phyloP scores from a whole-genome alignment of 805 yeast species.

The Brettanomyces naardenensis region DNA sequence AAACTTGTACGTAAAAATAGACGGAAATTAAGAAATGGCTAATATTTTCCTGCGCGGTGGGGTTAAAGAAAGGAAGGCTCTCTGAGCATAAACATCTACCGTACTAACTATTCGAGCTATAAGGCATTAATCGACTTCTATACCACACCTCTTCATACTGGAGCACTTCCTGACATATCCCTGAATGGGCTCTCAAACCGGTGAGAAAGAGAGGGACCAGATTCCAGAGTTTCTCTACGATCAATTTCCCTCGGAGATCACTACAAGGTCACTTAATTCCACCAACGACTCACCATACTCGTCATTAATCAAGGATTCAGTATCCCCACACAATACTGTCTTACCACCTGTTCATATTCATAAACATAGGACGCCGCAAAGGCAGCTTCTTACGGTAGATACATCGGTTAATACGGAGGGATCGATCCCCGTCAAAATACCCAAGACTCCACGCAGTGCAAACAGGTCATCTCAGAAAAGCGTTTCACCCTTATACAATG shows the following conservation, averaged over 20 bases:
- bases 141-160: too few species aligned
- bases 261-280: constrained; percentile 14
- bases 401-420: neutral
- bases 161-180: too few species aligned
- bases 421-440: neutral
- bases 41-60: too few species aligned
- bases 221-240: constrained; percentile 24
- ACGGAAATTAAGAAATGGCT: too few species aligned
- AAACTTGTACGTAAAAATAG: too few species aligned
- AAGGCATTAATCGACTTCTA: too few species aligned
- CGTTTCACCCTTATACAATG: neutral
- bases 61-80: too few species aligned
- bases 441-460: neutral
- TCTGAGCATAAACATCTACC: too few species aligned
- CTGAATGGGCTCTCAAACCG: too few species aligned
- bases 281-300: constrained; percentile 22
- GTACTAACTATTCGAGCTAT: too few species aligned
- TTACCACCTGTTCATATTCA: neutral
- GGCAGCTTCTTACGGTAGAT: neutral
- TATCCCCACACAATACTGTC: neutral
- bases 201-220: constrained; percentile 10
- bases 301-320: neutral
- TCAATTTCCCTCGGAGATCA: constrained; percentile 22
- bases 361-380: neutral
- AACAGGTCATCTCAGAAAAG: neutral